Percentiles rank a stretch among this genome's conserved stretches.
phyloP scores from a whole-genome alignment of 2,329 filamentous ascomycete species.

The Parastagonospora nodorum region DNA sequence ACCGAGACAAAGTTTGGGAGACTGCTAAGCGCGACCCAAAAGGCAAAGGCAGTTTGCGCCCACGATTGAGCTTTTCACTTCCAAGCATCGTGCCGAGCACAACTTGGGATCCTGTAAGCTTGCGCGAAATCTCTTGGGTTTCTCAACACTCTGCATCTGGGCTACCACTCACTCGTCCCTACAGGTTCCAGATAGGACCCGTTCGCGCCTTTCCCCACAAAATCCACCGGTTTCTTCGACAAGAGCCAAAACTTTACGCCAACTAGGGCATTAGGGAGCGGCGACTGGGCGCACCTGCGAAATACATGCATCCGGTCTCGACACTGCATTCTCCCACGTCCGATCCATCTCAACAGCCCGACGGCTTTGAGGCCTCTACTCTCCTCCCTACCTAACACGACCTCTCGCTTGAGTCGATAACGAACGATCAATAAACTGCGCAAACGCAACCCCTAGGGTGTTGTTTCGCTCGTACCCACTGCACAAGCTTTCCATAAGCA shows the following conservation, averaged over 20 bases:
- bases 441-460: not conserved
- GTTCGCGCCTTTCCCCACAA: not conserved
- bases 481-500: slow-evolving; percentile 18
- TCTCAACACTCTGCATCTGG: slow-evolving; percentile 4
- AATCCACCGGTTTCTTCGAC: not conserved
- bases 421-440: not conserved
- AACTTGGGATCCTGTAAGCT: slow-evolving; percentile 19
- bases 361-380: slow-evolving; percentile 20
- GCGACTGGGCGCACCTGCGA: slow-evolving; percentile 56
- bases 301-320: slow-evolving; percentile 52
- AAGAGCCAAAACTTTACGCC: slow-evolving; percentile 6
- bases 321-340: slow-evolving; percentile 21
- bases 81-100: slow-evolving; percentile 26
- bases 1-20: not conserved
- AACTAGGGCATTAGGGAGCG: slow-evolving; percentile 42
- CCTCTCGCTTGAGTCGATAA: not conserved
- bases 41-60: slow-evolving; percentile 5
- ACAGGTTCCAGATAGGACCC: slow-evolving; percentile 7
- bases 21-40: not conserved
- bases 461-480: not conserved
- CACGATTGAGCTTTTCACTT: slow-evolving; percentile 15
- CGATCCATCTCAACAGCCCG: slow-evolving; percentile 24
- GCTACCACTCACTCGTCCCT: slow-evolving; percentile 14
- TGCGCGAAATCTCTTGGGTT: slow-evolving; percentile 12
- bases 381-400: slow-evolving; percentile 32